Base-by-base conservation (phyloP, 371 early-diverging fungal species). In the Racocetra persica region DNA sequence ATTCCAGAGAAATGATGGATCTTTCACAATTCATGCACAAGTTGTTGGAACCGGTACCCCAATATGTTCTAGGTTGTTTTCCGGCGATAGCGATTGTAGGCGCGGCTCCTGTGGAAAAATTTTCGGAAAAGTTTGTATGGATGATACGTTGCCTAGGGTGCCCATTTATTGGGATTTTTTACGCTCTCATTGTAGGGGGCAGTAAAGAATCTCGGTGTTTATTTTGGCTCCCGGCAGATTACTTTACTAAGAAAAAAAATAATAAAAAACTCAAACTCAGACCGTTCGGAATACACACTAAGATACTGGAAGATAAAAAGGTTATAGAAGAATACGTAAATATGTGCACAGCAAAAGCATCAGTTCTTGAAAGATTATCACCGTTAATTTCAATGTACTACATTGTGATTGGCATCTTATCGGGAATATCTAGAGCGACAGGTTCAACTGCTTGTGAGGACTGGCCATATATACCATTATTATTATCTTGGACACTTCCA, bases 391-490 rank as follows among this genome's bases (percentile, higher is more conserved):
- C 77, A 16, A 0, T 38, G 1, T 77, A 62, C 22, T 77, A 65
- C 20, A 49, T 65, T 18, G 16, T 77, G 10, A 20, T 65, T 16
- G 77, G 77, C 62, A 45, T 26, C 49, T 8, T 66, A 32, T 1
- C 66, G 26, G 77, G 65, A 62, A 51, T 77, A 49, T 11, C 49
- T 18, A 62, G 41, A 26, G n/a, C 66, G 41, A 65, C 32, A 13
- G 65, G 38, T 28, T 45, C 28, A 7, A 7, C 20, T 52, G 10
- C 4, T 41, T 22, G 28, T 16, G 74, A 74, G 38, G 74, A 74
- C 20, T 74, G 74, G 74, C 55, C 74, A 74, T 74, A 59, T 70
- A 22, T 70, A 70, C 71, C 71, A 70, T 1, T 70, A 16, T 11
- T 41, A 70, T 70, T 70, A 6, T 5, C 28, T 13, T 70, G 71